Evolutionary conservation across 2,329 filamentous ascomycete species (phyloP).

Genomic region (Graphiopsis chlorocephala): DNA sequence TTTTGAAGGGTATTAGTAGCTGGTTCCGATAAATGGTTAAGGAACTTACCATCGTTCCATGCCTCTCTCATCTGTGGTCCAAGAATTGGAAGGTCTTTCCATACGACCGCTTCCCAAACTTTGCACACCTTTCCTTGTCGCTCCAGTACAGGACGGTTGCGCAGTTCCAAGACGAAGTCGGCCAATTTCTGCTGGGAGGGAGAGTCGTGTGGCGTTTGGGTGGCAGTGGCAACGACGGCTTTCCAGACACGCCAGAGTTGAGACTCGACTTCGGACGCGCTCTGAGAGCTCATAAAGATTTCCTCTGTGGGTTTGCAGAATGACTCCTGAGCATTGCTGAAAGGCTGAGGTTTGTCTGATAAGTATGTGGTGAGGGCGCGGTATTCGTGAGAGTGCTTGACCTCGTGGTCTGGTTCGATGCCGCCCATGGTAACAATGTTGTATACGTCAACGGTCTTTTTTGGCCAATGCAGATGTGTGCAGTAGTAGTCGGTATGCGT

Average conservation of each 20-base stretch:
- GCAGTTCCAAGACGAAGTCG: slow-evolving; percentile 23
- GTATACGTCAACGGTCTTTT: not conserved
- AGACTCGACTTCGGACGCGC: slow-evolving; percentile 23
- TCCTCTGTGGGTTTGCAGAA: slow-evolving; percentile 26
- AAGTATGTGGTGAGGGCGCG: not conserved
- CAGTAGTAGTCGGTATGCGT: not conserved
- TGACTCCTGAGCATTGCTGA: slow-evolving; percentile 2
- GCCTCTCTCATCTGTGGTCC: slow-evolving; percentile 32
- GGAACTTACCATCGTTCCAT: slow-evolving; percentile 29
- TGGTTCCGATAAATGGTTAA: not conserved
- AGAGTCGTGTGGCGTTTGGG: slow-evolving; percentile 24
- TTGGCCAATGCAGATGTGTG: not conserved
- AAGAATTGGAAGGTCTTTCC: slow-evolving; percentile 31
- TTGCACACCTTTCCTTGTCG: slow-evolving; percentile 21
- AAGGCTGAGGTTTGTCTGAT: not conserved
- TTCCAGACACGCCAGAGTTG: slow-evolving; percentile 24
- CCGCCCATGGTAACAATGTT: not conserved
- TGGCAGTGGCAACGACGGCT: slow-evolving; percentile 24
- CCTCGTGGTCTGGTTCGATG: slow-evolving; percentile 5
- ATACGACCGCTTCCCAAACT: slow-evolving; percentile 26
- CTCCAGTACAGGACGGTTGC: slow-evolving; percentile 20
- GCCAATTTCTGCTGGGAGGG: slow-evolving; percentile 20
- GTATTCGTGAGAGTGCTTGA: slow-evolving; percentile 13
- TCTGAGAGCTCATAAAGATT: slow-evolving; percentile 17
- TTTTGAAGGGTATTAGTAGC: slow-evolving; percentile 3